phyloP scores from a whole-genome alignment of 768 basidiomycete species.

The Rhodotorula diobovata region DNA sequence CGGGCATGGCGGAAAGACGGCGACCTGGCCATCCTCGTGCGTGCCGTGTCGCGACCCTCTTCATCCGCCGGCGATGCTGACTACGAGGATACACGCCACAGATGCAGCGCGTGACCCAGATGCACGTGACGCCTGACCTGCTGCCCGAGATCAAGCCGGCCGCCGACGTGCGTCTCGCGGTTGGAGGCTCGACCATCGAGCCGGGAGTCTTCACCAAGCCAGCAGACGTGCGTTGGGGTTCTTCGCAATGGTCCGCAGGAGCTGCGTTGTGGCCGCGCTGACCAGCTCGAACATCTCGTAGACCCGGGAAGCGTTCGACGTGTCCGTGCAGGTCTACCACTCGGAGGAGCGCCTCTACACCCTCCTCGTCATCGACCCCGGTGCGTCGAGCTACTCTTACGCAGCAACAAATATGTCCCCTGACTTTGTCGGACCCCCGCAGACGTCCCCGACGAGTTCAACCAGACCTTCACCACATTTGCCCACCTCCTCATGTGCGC shows the following conservation, averaged over 20 bases:
- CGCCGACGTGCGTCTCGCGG: conserved; percentile 67
- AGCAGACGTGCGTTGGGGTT: conserved; percentile 57
- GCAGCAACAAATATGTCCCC: neutral
- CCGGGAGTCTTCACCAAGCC: conserved; percentile 67
- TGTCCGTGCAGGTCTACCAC: conserved; percentile 76
- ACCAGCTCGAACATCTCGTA: conserved; percentile 42
- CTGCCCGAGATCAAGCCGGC: conserved; percentile 66
- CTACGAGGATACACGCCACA: too few relatives aligned
- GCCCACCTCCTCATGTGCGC: conserved; percentile 82
- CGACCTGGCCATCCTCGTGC: conserved; percentile 72
- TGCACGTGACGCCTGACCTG: conserved; percentile 85
- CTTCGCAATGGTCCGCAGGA: too few relatives aligned
- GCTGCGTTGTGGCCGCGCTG: too few relatives aligned
- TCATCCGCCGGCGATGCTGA: too few relatives aligned
- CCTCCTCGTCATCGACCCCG: conserved; percentile 80
- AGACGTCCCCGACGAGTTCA: conserved; percentile 78
- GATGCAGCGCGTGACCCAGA: conserved; percentile 91
- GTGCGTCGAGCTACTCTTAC: conserved; percentile 49
- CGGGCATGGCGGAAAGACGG: conserved; percentile 81
- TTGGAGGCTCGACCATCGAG: conserved; percentile 53
- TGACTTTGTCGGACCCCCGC: conserved; percentile 15
- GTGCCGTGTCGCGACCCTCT: too few relatives aligned
- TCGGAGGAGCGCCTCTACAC: conserved; percentile 76
- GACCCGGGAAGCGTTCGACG: conserved; percentile 63
- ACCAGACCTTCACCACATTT: conserved; percentile 63